Conservation (phyloP, 169 alveolate genomes). For the Plasmodium gonderi region DNA sequence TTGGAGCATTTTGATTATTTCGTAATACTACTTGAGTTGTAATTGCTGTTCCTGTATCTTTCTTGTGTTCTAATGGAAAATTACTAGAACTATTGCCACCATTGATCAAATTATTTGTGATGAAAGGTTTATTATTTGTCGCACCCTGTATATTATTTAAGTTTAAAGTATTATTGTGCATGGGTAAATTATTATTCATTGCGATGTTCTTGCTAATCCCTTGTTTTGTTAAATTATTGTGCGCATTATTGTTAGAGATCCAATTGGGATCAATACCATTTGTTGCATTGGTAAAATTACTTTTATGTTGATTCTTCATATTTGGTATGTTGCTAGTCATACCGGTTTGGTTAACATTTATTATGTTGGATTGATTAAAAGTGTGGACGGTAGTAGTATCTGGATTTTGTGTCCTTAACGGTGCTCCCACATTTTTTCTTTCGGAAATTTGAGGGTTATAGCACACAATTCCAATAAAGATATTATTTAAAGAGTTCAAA, state of each 20-base stretch:
- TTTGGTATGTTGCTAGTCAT: background rate
- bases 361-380: too few species aligned
- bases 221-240: background rate
- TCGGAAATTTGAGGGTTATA: constrained; percentile 49
- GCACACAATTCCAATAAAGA: constrained; percentile 51
- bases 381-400: too few species aligned
- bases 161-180: background rate
- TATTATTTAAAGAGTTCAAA: constrained; percentile 8
- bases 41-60: background rate
- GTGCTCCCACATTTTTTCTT: background rate
- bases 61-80: background rate
- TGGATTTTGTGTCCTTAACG: background rate
- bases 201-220: background rate
- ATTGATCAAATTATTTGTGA: background rate
- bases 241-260: background rate
- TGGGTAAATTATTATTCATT: background rate
- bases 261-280: background rate
- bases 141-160: background rate
- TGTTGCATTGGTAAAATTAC: background rate
- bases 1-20: background rate
- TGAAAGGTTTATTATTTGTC: background rate
- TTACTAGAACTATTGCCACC: background rate
- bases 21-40: background rate
- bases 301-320: background rate
- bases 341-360: too few species aligned